Base-by-base conservation (phyloP, 345 rosid species). In the Rhizophora apiculata region DNA sequence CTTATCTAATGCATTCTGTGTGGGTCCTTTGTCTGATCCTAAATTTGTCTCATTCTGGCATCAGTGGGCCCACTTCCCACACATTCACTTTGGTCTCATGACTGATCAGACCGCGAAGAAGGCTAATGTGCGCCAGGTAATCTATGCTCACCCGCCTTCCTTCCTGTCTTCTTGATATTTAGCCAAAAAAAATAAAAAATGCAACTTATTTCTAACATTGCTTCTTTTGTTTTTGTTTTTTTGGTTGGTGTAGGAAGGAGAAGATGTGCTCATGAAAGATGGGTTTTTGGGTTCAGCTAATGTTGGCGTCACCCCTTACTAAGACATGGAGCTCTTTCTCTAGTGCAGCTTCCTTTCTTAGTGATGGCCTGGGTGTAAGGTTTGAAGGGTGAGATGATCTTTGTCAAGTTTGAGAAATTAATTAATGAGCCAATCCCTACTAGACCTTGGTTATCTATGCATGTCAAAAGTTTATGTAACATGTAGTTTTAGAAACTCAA, bases 51-150 rank as follows among this genome's bases (percentile, higher is more conserved):
- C 43, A 62, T 54, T 55, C 8, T 74, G 68, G 62, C 77, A 74
- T 68, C 77, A 74, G 77, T 74, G 77, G 77, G 77, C 77, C 68
- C 77, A 74, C 59, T 74, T 74, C 16, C 77, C 77, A 20, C 68
- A 74, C 49, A 74, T 74, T 62, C 77, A 74, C 72, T 74, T 74
- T 54, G 77, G 77, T 56, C 77, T 74, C 34, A 74, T 74, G 77
- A 63, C 77, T 39, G 77, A 74, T 68, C 77, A 74, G 72, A 62
- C 43, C 3, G 62, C 63, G 59, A 68, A 74, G 77, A 74, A 62
- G 58, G 22, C 64, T 62, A 74, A 55, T 43, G 64, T 62, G 72
- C 72, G 77, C 60, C 77, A 74, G 72, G 72, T 74, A 32, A 43
- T 7, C 20, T 55, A n/a, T n/a, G 59, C 64, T 36, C 53, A 16